Base-by-base conservation (phyloP, 768 basidiomycete genomes). In the Vararia minispora region DNA sequence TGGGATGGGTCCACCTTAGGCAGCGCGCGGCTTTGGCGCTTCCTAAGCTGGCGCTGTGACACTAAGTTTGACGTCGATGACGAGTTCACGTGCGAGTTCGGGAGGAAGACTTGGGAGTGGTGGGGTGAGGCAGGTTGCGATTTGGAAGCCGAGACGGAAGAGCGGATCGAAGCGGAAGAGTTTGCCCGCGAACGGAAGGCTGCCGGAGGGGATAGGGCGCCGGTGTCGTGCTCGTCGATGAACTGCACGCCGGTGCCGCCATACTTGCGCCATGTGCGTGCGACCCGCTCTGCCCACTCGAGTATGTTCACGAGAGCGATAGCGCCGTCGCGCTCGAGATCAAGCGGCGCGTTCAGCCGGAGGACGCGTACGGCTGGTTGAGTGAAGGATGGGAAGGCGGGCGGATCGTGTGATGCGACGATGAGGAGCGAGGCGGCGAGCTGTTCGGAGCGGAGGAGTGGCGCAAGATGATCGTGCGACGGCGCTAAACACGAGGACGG, bases 201-300 rank as follows among this genome's bases (percentile, higher is more conserved):
- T 34, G 44, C 46, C 11, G 56, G 55, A 11, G 57, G 53, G 2
- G 47, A 24, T 11, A 56, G 45, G 32, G 49, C 33, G 21, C 50
- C 45, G n/a, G 49, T 46, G 23, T 53, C 51, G 32, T 45, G 45
- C 24, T 48, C 42, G 8, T 57, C 46, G 8, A 54, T 31, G 14
- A 52, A 52, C 25, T 49, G 45, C 5, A 54, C 40, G 13, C 58
- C 58, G 17, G 42, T 45, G n/a, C 53, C 52, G 27, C 57, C 55
- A 18, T 51, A 35, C 28, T 52, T 53, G 3, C 62, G 52, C 64
- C 64, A 66, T 9, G 53, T 18, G n/a, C 58, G 53, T 4, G 56
- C 55, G 6, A 64, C 50, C 4, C 58, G 61, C 41, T 64, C 61
- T 1, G 62, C 64, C 59, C 62, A 63, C n/a, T 60, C 61, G 9